Conservation (phyloP, 106 monocot species). For the Dioscorea dumetorum region DNA sequence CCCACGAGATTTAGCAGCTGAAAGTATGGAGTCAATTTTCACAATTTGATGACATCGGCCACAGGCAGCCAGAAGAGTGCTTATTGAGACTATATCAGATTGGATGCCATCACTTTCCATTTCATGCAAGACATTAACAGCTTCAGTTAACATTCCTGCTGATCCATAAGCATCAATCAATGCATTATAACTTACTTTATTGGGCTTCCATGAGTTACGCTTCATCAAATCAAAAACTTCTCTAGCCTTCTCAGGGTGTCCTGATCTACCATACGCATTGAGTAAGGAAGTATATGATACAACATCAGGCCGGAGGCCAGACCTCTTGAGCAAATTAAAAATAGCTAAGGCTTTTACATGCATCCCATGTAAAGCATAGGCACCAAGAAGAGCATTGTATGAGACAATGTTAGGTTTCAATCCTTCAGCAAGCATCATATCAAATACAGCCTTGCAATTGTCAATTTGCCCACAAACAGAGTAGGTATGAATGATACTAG, state of each 20-base stretch:
- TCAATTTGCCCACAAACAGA: conserved; percentile 78
- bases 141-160: conserved; percentile 66
- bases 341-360: conserved; percentile 54
- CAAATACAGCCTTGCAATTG: conserved; percentile 86
- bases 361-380: conserved; percentile 91
- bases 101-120: conserved; percentile 68
- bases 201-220: conserved; percentile 52
- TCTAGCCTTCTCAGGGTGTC: conserved; percentile 60
- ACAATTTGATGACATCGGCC: conserved; percentile 61
- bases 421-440: conserved; percentile 90
- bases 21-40: conserved; percentile 62
- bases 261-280: conserved; percentile 90
- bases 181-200: conserved; percentile 84
- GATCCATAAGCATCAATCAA: conserved; percentile 97
- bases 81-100: conserved; percentile 84
- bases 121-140: conserved; percentile 53
- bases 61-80: conserved; percentile 88
- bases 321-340: conserved; percentile 54
- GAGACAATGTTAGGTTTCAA: conserved; percentile 79
- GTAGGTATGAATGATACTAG: conserved; percentile 83
- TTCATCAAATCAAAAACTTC: conserved; percentile 75
- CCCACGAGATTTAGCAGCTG: conserved; percentile 57
- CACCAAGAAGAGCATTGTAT: conserved; percentile 85
- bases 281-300: conserved; percentile 91
- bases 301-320: conserved; percentile 67